Evolutionary conservation across 2,329 filamentous ascomycete genomes (phyloP), one percentile per base, ranked within the genome.

Genomic region (Pestalotiopsis sp.): DNA sequence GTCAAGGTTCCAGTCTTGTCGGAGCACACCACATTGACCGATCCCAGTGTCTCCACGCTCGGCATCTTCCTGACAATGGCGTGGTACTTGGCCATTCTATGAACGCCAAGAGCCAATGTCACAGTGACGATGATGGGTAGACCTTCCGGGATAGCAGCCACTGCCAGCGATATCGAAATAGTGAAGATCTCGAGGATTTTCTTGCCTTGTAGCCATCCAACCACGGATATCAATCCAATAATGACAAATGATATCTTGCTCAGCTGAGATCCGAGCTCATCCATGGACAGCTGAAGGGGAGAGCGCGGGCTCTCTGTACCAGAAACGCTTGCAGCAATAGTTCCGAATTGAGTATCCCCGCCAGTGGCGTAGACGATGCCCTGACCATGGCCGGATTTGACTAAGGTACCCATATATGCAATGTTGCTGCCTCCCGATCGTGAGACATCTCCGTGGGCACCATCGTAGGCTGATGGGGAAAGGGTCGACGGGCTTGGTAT

Each of bases 11-110:
- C 91, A 58, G 96, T 99, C 83, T 99, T 99, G 84, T 99, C 96
- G 73, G 94, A 98, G 83, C 97, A 99, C 6, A 99, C 94, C n/a
- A 99, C 95, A 76, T 98, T 99, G 69, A 99, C 96, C n/a, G 95
- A 98, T 9, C 97, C 97, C 4, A 99, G 83, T 0, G 96, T 99
- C 80, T 99, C 96, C 9, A 99, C 97, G 80, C 96, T 98, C 25
- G 97, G 97, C 82, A 99, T 92, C 77, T 93, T 92, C 73, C 96
- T 92, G 70, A 99, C 95, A 78, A 99, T 99, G 9, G 96, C 96
- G 78, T 97, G 93, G 75, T 95, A 90, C 77, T 91, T 94, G 70
- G 96, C 97, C 96, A 99, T 99, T 68, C 96, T 91, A 76, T 99
- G 89, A 9, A 99, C 97, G 14, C 96, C 97, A 14, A 99, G 86